Percentiles rank a stretch among this genome's conserved stretches.
phyloP scores from a whole-genome alignment of 768 basidiomycete species.

The Boletus reticulatus region DNA sequence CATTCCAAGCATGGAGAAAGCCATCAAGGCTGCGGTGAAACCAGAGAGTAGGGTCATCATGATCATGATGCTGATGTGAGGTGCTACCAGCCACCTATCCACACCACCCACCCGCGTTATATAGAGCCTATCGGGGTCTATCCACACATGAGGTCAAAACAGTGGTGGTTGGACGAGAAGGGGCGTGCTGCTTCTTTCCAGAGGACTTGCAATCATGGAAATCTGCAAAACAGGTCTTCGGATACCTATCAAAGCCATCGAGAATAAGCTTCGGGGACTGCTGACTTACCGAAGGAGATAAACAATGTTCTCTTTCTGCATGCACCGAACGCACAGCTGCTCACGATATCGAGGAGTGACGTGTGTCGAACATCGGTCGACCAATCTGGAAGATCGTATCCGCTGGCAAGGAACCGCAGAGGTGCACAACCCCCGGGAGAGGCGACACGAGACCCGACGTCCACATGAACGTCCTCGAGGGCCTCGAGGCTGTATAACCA shows the following conservation, averaged over 20 bases:
- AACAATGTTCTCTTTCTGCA: not conserved
- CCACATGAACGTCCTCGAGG: not conserved
- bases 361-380: not conserved
- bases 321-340: not conserved
- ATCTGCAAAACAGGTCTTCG: not conserved
- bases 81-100: not conserved
- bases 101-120: not conserved
- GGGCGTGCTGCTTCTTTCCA: too few relatives aligned
- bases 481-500: not conserved
- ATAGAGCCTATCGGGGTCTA: not conserved
- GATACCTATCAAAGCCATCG: not conserved
- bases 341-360: not conserved
- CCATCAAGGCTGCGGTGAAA: not conserved
- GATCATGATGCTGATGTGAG: not conserved
- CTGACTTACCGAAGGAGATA: not conserved
- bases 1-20: constrained; percentile 1
- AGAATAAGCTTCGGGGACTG: not conserved
- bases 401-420: not conserved
- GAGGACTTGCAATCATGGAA: not conserved
- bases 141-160: not conserved
- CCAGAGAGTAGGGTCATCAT: constrained; percentile 5
- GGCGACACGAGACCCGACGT: not conserved
- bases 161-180: too few relatives aligned
- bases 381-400: not conserved
- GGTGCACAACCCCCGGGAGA: not conserved